Evolutionary conservation across 1,284 basidiomycete species (phyloP), one percentile per base, ranked within the genome.

Genomic region (Pseudozyma flocculosa): DNA sequence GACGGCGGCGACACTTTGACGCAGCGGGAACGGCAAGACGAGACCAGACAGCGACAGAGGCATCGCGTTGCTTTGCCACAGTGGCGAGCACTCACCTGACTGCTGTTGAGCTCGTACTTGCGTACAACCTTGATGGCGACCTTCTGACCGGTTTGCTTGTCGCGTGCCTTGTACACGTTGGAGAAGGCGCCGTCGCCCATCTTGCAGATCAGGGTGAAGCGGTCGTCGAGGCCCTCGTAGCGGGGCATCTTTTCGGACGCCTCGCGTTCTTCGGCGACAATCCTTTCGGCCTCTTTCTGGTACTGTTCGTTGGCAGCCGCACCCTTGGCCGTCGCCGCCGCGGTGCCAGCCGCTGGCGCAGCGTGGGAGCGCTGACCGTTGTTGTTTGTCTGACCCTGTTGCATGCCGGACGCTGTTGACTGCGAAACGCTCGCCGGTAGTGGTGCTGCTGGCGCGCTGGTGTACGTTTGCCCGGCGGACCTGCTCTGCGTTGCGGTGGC

Each of bases 91-190:
- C 48, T 40, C 40, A 97, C 94, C 89, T 98, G 94, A 14, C 88
- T 88, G 43, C 89, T 86, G 78, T 90, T 96, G 55, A 97, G 82
- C 76, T 98, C 95, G 76, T 86, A 94, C 80, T 98, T 98, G 74
- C 95, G 88, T 46, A 98, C 95, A 46, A 94, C 89, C 81, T 97
- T 97, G 82, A 97, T 90, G 62, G 95, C 95, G 32, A 95, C 90
- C 79, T 89, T 89, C 76, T 86, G 83, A 18, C 87, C 86, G 17
- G 87, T 87, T 48, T 83, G 81, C 50, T 86, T 81, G 79, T 96
- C 89, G 48, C 89, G 73, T 2, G 92, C 95, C 79, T 91, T 92
- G 84, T 95, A 98, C 3, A 99, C 95, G 76, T 96, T 92, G 13
- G 94, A 97, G 79, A 99, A 98, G 36, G 95, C 95, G 61, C 95